Conservation (phyloP, 345 rosid species). For the Combretum micranthum region DNA sequence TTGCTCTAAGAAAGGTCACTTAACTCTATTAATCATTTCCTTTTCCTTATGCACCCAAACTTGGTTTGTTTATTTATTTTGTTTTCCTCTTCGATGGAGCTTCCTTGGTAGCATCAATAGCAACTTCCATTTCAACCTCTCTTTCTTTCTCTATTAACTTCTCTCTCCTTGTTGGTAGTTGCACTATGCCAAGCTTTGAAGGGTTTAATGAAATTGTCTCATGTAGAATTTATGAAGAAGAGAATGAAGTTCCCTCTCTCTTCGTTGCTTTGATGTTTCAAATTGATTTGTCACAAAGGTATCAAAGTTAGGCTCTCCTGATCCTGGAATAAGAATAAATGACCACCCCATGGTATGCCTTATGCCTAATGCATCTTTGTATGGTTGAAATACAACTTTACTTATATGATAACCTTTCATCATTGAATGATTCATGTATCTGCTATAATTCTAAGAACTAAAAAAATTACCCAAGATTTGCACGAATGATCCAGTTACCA, state of each 20-base stretch:
- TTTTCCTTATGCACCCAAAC: slow-evolving; percentile 60
- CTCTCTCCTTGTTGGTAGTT: slow-evolving; percentile 46
- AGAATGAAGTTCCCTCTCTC: slow-evolving; percentile 73
- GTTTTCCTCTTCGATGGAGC: slow-evolving; percentile 57
- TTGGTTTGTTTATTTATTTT: slow-evolving; percentile 75
- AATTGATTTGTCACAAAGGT: slow-evolving; percentile 89
- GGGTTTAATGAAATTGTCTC: slow-evolving; percentile 92
- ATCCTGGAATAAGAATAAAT: slow-evolving; percentile 75
- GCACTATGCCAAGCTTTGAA: slow-evolving; percentile 72
- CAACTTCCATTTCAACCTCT: slow-evolving; percentile 63
- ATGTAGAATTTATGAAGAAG: slow-evolving; percentile 81
- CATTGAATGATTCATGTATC: slow-evolving; percentile 72
- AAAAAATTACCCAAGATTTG: slow-evolving; percentile 45
- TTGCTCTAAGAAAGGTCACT: slow-evolving; percentile 67
- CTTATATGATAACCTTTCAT: slow-evolving; percentile 74
- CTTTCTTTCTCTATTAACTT: slow-evolving; percentile 45
- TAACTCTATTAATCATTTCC: slow-evolving; percentile 41
- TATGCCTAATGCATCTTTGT: slow-evolving; percentile 74
- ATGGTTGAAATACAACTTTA: slow-evolving; percentile 67
- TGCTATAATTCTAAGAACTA: slow-evolving; percentile 44
- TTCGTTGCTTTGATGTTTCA: slow-evolving; percentile 75
- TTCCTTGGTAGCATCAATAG: slow-evolving; percentile 50
- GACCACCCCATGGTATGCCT: slow-evolving; percentile 97
- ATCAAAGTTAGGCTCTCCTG: slow-evolving; percentile 93
- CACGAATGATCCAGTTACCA: too few species aligned